phyloP scores from a whole-genome alignment of 768 basidiomycete genomes.

The Suillus subaureus region DNA sequence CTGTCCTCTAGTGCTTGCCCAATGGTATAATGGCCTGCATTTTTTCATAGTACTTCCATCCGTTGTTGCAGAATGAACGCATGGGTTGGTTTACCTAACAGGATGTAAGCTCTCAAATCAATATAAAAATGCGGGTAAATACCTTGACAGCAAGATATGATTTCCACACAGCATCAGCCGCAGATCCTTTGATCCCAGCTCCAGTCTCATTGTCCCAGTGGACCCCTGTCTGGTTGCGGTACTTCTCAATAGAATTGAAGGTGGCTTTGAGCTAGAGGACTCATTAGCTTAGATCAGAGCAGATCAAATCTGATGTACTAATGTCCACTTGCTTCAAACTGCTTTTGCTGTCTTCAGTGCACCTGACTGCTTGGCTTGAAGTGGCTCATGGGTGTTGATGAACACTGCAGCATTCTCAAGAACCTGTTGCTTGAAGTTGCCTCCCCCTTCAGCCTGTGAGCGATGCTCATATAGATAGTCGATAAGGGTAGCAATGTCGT shows the following conservation, averaged over 20 bases:
- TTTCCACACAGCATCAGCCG: not conserved
- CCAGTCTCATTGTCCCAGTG: not conserved
- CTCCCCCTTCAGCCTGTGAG: too few species aligned
- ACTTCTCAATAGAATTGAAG: not conserved
- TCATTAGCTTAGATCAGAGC: not conserved
- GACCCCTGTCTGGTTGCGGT: not conserved
- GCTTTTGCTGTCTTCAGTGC: not conserved
- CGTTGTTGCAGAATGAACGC: not conserved
- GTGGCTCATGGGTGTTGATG: not conserved
- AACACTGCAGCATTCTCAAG: not conserved
- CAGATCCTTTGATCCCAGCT: not conserved
- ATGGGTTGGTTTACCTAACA: not conserved
- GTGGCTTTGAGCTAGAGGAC: too few species aligned
- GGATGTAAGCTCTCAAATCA: not conserved
- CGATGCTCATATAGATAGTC: too few species aligned
- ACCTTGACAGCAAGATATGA: not conserved
- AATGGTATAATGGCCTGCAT: conserved; percentile 1
- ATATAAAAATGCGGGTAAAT: not conserved
- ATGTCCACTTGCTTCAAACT: not conserved
- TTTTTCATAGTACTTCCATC: conserved; percentile 1
- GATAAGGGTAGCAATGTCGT: too few species aligned
- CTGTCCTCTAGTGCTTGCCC: not conserved
- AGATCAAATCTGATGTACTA: not conserved
- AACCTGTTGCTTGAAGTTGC: conserved; percentile 4
- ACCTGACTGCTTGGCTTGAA: not conserved